Evolutionary conservation across 176 grass and related monocot species (phyloP), one percentile per base, ranked within the genome.

Genomic region (Saccharum officinarum): DNA sequence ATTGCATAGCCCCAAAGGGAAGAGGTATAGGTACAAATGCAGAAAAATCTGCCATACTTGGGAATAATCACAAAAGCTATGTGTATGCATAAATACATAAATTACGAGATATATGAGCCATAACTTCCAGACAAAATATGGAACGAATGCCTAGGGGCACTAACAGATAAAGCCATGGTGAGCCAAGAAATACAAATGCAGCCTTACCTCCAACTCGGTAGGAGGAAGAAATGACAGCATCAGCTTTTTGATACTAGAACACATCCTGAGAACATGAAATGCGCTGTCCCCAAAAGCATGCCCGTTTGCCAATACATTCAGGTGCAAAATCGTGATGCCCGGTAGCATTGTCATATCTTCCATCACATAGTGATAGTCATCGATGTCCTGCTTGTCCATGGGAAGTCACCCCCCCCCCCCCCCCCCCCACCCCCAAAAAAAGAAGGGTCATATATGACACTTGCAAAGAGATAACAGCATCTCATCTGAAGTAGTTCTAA

Each of bases 331-430:
- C 36, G 7, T 55, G 22, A 85, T 31, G 16, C 42, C 23, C 20
- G 83, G 82, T 10, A 85, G 73, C 45, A 66, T 68, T 68, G 45
- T 68, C 83, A 84, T 84, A 23, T 84, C 62, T n/a, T 57, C 73
- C 73, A 77, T 67, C 63, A 85, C 10, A 36, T 85, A 69, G 2
- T 39, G n/a, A 22, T 31, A 4, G 61, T 57, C 13, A 69, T 31
- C 36, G 6, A 77, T 68, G 7, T 69, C 45, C 83, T 85, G 83
- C 30, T 2, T 31, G 15, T 52, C 49, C 49, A 52, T 52, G 49
- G 49, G 49, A 55, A 2, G 69, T 37, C 33, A 84, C 6, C n/a
- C n/a, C n/a, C n/a, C n/a, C n/a, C n/a, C n/a, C n/a, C n/a, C n/a
- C n/a, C n/a, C n/a, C n/a, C n/a, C n/a, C n/a, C n/a, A n/a, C n/a